Evolutionary conservation across 495 filamentous ascomycete species (phyloP), one percentile per base, ranked within the genome.

Genomic region (Parathielavia appendiculata): DNA sequence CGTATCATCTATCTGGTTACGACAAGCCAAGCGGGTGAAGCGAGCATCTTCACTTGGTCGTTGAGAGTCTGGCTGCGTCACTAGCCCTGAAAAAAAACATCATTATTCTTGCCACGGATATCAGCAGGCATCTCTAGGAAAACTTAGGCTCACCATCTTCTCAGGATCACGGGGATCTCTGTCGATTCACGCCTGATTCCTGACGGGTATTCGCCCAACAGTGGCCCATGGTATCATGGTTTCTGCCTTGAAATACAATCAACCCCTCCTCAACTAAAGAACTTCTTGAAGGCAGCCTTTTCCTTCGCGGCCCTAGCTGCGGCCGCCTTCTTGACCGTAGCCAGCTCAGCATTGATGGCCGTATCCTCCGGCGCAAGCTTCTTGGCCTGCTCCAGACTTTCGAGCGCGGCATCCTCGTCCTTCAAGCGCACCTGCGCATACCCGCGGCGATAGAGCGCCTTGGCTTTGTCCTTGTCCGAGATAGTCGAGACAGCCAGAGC

Each of bases 251-350:
- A 17, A 16, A 50, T 6, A 11, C 19, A 2, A 4, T 16, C 23
- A 11, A 9, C 20, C 2, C n/a, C n/a, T 53, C 48, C n/a, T 53
- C 48, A 79, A 14, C 60, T 68, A 66, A 97, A 97, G 76, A 92
- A 92, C 77, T 91, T 96, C 75, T 84, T 84, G 68, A 90, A 93
- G 30, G 86, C 87, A 35, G 84, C 87, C 78, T 90, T 92, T 77
- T 97, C 90, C 79, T 89, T 95, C 68, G 86, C 86, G 60, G 82
- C 77, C 64, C 87, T 82, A 51, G 84, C 88, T 48, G 82, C 81
- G 41, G 87, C 80, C 54, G 76, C 80, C 76, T 86, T 86, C 81
- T 92, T 95, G 30, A 91, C 85, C 51, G 78, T 75, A 36, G 77
- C 76, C 38, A 95, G 79, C 73, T 96, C 91, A 65, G 85, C 86